Percentiles rank a stretch among this genome's conserved stretches.
Evolutionary conservation across 345 rosid species (phyloP).

Genomic region (Lepidium sativum): DNA sequence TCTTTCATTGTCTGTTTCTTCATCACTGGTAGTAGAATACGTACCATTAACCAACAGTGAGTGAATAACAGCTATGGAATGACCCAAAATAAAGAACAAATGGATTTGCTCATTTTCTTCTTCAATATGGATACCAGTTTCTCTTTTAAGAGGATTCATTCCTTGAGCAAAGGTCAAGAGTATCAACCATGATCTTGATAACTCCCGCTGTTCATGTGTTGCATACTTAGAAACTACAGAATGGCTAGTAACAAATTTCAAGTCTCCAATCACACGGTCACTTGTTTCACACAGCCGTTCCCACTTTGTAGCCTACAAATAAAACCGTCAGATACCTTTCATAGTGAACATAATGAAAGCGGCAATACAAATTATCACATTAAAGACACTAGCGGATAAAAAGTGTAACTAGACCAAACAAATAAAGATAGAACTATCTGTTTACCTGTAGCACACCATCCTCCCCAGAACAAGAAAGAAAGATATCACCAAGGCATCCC

Average conservation of each 20-base stretch:
- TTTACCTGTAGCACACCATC: constrained; percentile 74
- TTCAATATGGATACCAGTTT: constrained; percentile 62
- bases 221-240: constrained; percentile 55
- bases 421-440: background rate
- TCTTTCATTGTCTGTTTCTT: constrained; percentile 33
- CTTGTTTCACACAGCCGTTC: constrained; percentile 49
- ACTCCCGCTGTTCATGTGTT: constrained; percentile 46
- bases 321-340: constrained; percentile 10
- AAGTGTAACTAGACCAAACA: background rate
- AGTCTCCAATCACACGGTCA: constrained; percentile 68
- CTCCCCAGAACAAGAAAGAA: constrained; percentile 56
- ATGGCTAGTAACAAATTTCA: constrained; percentile 82
- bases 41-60: constrained; percentile 72
- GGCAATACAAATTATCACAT: background rate
- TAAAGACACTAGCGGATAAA: background rate
- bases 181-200: constrained; percentile 66
- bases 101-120: constrained; percentile 61
- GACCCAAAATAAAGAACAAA: constrained; percentile 53
- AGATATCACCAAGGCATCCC: constrained; percentile 68
- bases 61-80: constrained; percentile 56
- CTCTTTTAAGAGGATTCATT: constrained; percentile 77
- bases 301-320: constrained; percentile 61
- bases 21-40: constrained; percentile 41
- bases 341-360: constrained; percentile 1
- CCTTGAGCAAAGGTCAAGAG: constrained; percentile 83